Evolutionary conservation across 2,329 filamentous ascomycete genomes (phyloP).

Genomic region (Fusarium pseudocircinatum): DNA sequence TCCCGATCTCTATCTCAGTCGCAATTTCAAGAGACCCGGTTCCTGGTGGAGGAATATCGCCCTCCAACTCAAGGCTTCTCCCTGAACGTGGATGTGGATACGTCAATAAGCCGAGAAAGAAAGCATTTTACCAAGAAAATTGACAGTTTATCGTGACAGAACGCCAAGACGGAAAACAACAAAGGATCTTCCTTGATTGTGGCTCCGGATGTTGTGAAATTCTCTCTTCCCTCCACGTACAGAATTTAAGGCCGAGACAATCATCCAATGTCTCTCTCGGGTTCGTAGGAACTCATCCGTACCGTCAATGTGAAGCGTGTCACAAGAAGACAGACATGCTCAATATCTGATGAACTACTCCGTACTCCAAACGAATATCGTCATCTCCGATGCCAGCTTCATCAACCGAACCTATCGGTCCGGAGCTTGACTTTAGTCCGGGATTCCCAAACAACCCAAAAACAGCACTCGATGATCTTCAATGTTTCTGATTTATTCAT

Average conservation of each 20-base stretch:
- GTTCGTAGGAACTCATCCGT: neutral
- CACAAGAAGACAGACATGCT: neutral
- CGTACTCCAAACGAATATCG: neutral
- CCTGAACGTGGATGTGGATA: conserved; percentile 1
- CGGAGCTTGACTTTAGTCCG: neutral
- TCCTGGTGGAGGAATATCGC: neutral
- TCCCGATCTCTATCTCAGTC: neutral
- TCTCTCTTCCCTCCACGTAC: neutral
- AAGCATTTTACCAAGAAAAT: conserved; percentile 1
- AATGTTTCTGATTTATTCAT: neutral
- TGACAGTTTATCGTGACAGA: neutral
- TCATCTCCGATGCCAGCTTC: conserved; percentile 7
- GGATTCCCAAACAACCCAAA: neutral
- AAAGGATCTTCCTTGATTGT: neutral
- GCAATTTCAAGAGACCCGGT: neutral
- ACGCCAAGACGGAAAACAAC: conserved; percentile 1
- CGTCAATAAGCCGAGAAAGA: neutral
- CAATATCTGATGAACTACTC: neutral
- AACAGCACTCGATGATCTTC: neutral
- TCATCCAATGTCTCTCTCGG: neutral
- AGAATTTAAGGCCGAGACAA: neutral
- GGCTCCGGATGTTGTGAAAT: neutral
- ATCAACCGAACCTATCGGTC: conserved; percentile 1
- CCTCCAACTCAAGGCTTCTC: conserved; percentile 13
- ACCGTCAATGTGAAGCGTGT: neutral